Evolutionary conservation across 148 eudicot species (phyloP).

Genomic region (Agrostemma githago): DNA sequence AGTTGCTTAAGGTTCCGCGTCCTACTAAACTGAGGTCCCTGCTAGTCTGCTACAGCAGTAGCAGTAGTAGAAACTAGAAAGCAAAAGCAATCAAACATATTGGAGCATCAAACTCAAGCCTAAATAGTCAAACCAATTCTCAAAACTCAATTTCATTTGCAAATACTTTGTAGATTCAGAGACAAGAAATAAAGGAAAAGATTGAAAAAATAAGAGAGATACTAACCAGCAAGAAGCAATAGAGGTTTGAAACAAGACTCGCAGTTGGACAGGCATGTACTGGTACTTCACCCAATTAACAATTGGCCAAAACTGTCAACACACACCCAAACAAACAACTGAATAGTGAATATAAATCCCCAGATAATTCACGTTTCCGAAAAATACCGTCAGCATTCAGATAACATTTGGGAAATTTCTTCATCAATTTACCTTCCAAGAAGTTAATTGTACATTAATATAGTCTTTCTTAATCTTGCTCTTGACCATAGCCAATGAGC

Average conservation of each 20-base stretch:
- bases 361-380: not conserved
- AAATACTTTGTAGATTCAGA: not conserved
- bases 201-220: not conserved
- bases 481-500: conserved; percentile 43
- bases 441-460: conserved; percentile 48
- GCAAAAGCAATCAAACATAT: not conserved
- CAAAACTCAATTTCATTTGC: not conserved
- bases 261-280: conserved; percentile 60
- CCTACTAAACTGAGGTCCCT: too few species aligned
- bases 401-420: not conserved
- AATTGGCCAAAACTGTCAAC: conserved; percentile 53
- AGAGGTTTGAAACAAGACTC: conserved; percentile 51
- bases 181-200: not conserved
- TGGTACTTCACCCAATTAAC: conserved; percentile 64
- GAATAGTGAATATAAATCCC: not conserved
- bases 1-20: not conserved
- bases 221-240: conserved; percentile 59
- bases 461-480: conserved; percentile 51
- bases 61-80: too few species aligned
- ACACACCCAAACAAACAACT: not conserved
- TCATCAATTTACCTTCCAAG: conserved; percentile 46
- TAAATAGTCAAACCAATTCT: too few species aligned
- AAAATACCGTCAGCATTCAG: not conserved
- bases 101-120: not conserved
- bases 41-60: too few species aligned